Conservation (phyloP, 2,329 filamentous ascomycete species). For the Pseudocercospora musae region DNA sequence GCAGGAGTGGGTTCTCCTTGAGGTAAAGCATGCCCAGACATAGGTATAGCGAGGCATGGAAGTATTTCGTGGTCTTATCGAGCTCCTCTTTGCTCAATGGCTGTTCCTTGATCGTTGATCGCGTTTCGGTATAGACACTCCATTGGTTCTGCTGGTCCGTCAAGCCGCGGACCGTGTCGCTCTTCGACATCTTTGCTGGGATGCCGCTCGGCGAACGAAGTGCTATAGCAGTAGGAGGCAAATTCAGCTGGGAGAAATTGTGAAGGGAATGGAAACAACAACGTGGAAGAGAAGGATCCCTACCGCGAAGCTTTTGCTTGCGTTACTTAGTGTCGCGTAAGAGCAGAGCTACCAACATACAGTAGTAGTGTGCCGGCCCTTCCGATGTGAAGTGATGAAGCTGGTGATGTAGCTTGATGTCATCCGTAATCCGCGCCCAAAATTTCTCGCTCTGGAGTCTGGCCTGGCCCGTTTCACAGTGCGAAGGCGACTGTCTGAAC, state of each 20-base stretch:
- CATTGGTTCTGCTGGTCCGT: constrained; percentile 30
- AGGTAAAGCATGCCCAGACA: constrained; percentile 79
- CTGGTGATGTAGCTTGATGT: constrained; percentile 1
- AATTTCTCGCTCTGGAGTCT: not conserved
- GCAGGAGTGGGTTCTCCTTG: constrained; percentile 67
- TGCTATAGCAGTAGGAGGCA: not conserved
- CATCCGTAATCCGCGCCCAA: not conserved
- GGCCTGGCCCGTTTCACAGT: not conserved
- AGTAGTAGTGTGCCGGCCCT: not conserved
- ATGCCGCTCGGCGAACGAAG: not conserved
- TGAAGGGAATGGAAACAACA: not conserved
- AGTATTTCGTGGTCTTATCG: constrained; percentile 67
- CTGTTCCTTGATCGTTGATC: constrained; percentile 37
- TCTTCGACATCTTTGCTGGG: not conserved
- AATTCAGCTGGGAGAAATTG: not conserved
- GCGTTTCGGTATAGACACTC: constrained; percentile 32
- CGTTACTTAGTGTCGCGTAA: not conserved
- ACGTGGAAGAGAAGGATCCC: not conserved
- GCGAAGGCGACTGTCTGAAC: not conserved
- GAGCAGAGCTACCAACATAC: not conserved
- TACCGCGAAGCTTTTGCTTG: constrained; percentile 1
- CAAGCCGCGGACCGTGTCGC: constrained; percentile 16
- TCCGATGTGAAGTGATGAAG: not conserved
- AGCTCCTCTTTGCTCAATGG: constrained; percentile 66
- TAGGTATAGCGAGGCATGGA: constrained; percentile 71